These are phyloP conservation scores for Jasminum sambac DNA, from an alignment of 257 asterid genomes.

Conservation along the genomic window DNA sequence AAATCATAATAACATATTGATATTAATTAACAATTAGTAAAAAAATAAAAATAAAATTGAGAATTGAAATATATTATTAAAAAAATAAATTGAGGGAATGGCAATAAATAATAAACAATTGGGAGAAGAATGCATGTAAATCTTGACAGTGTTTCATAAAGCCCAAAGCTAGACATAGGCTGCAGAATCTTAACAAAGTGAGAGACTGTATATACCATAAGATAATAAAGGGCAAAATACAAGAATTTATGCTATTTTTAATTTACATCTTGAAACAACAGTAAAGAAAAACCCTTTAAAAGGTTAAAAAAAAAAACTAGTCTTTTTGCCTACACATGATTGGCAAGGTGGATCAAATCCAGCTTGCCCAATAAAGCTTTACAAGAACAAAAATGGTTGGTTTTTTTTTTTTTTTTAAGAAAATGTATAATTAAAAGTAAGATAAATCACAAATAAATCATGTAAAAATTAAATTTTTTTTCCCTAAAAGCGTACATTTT, in stretches of 20 bases:
- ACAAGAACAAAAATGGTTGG: too few species aligned
- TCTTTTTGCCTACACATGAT: slow-evolving; percentile 2
- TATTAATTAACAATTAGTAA: too few species aligned
- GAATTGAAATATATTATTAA: neutral
- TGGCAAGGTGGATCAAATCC: too few species aligned
- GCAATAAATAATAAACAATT: too few species aligned
- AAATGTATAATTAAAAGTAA: too few species aligned
- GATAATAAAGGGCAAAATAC: slow-evolving; percentile 27
- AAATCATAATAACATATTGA: slow-evolving; percentile 5
- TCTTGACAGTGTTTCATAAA: slow-evolving; percentile 4
- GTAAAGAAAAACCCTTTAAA: neutral
- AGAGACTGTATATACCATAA: slow-evolving; percentile 20
- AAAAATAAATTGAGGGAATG: too few species aligned
- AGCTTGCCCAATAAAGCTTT: too few species aligned
- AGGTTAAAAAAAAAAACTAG: slow-evolving; percentile 11
- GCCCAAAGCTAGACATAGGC: slow-evolving; percentile 30
- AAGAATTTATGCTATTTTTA: slow-evolving; percentile 11
- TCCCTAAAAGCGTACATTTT: too few species aligned
- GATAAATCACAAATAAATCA: too few species aligned
- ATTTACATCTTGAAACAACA: slow-evolving; percentile 9
- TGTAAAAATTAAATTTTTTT: too few species aligned
- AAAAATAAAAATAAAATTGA: neutral
- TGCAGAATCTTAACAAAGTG: slow-evolving; percentile 20
- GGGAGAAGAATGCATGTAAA: neutral
- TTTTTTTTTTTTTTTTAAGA: too few species aligned